Evolutionary conservation across 495 filamentous ascomycete genomes (phyloP).

Genomic region (Penicillium nucicola): DNA sequence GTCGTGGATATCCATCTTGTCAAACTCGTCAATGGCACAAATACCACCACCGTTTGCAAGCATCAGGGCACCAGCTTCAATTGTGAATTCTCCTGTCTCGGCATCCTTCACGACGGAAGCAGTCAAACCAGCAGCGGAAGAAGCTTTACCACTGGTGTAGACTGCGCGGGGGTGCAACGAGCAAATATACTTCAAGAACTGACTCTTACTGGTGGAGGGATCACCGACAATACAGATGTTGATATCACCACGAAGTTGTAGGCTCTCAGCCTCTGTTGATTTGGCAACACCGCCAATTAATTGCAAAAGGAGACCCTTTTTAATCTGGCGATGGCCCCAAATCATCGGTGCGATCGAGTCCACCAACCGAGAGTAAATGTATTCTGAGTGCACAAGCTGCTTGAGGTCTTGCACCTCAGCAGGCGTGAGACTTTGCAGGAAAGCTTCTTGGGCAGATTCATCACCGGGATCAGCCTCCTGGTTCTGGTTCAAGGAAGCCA

Average conservation of each 20-base stretch:
- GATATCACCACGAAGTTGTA: slow-evolving; percentile 93
- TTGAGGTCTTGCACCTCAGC: slow-evolving; percentile 89
- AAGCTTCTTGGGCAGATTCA: slow-evolving; percentile 83
- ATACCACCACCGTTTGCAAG: slow-evolving; percentile 77
- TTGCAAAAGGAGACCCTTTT: slow-evolving; percentile 93
- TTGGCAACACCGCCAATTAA: slow-evolving; percentile 92
- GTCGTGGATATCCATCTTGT: slow-evolving; percentile 98
- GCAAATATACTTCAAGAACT: slow-evolving; percentile 96
- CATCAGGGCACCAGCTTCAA: slow-evolving; percentile 98
- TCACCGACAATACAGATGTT: slow-evolving; percentile 99
- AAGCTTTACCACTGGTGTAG: slow-evolving; percentile 97
- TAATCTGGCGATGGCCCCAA: slow-evolving; percentile 95
- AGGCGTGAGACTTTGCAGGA: slow-evolving; percentile 75
- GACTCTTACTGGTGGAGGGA: slow-evolving; percentile 95
- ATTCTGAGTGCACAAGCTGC: slow-evolving; percentile 88
- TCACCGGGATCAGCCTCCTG: slow-evolving; percentile 64
- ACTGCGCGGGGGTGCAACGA: slow-evolving; percentile 93
- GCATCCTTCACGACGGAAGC: slow-evolving; percentile 97
- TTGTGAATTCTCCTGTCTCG: slow-evolving; percentile 97
- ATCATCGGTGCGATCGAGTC: slow-evolving; percentile 96
- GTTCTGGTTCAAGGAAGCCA: slow-evolving; percentile 75
- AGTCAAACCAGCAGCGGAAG: slow-evolving; percentile 94
- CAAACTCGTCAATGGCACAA: slow-evolving; percentile 98
- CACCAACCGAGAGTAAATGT: slow-evolving; percentile 91
- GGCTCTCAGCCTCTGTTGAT: slow-evolving; percentile 75